Conservation (phyloP, 1,284 basidiomycete species). For the Tremellales sp. region DNA sequence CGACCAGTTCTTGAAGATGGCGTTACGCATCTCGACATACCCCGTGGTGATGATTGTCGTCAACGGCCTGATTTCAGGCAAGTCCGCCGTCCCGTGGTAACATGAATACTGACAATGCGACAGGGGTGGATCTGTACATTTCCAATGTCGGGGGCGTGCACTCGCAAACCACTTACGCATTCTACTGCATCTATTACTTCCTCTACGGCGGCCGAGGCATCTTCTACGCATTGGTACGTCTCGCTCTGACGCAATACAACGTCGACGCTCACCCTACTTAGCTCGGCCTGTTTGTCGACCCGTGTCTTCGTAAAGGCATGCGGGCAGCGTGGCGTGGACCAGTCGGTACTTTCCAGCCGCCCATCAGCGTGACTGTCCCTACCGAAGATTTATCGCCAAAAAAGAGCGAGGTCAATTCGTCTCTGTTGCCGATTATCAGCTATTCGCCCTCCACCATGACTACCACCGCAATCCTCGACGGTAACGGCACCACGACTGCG, state of each 20-base stretch:
- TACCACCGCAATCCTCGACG: background rate
- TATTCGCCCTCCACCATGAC: too few species aligned
- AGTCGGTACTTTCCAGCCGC: background rate
- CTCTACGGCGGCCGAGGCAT: slow-evolving; percentile 26
- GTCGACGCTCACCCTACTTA: background rate
- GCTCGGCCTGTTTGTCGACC: slow-evolving; percentile 20
- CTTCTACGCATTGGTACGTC: slow-evolving; percentile 19
- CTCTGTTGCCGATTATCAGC: background rate
- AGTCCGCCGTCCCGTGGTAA: slow-evolving; percentile 4
- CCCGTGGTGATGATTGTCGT: slow-evolving; percentile 22
- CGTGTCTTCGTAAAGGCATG: slow-evolving; percentile 12
- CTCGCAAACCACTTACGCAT: slow-evolving; percentile 2
- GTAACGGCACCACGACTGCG: background rate
- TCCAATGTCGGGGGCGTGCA: slow-evolving; percentile 8
- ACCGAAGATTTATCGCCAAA: background rate
- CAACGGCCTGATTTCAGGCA: slow-evolving; percentile 23
- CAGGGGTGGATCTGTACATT: slow-evolving; percentile 13
- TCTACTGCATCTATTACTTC: slow-evolving; percentile 23
- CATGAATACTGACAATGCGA: background rate
- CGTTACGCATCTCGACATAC: slow-evolving; percentile 23
- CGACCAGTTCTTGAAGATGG: slow-evolving; percentile 17
- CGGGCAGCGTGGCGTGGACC: background rate
- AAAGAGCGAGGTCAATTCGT: background rate
- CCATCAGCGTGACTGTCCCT: background rate
- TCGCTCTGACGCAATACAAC: background rate